Evolutionary conservation across 441 rosid genomes (phyloP).

Genomic region (Syzygium syzygioides): DNA sequence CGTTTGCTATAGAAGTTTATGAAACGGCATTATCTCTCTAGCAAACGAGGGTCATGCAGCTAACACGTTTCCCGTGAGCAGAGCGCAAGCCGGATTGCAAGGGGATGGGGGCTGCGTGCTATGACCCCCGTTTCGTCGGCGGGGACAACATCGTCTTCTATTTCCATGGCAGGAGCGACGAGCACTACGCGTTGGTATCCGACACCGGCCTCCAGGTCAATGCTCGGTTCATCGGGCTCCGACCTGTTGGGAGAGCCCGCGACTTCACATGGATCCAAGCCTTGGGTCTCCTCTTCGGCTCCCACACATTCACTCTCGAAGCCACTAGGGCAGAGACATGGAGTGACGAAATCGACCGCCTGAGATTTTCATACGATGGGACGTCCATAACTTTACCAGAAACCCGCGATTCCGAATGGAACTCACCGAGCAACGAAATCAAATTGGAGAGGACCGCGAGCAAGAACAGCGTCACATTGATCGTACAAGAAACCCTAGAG

Average conservation of each 20-base stretch:
- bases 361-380: background rate
- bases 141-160: slow-evolving; percentile 2
- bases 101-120: background rate
- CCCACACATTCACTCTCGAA: slow-evolving; percentile 2
- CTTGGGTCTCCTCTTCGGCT: background rate
- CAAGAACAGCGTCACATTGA: background rate
- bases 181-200: background rate
- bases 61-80: background rate
- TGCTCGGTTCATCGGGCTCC: slow-evolving; percentile 5
- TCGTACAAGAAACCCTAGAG: background rate
- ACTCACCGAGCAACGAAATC: background rate
- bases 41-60: background rate
- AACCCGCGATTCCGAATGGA: background rate
- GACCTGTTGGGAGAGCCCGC: background rate
- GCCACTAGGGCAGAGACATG: slow-evolving; percentile 1
- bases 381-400: background rate
- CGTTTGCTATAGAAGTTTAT: no score
- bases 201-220: slow-evolving; percentile 2
- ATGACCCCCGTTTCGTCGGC: slow-evolving; percentile 2
- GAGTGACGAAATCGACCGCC: background rate
- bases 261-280: slow-evolving; percentile 9
- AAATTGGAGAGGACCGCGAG: background rate
- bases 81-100: background rate
- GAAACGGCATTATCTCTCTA: no score
- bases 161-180: background rate